Conservation (phyloP, 768 basidiomycete genomes). For the Plicaturopsis crispa region DNA sequence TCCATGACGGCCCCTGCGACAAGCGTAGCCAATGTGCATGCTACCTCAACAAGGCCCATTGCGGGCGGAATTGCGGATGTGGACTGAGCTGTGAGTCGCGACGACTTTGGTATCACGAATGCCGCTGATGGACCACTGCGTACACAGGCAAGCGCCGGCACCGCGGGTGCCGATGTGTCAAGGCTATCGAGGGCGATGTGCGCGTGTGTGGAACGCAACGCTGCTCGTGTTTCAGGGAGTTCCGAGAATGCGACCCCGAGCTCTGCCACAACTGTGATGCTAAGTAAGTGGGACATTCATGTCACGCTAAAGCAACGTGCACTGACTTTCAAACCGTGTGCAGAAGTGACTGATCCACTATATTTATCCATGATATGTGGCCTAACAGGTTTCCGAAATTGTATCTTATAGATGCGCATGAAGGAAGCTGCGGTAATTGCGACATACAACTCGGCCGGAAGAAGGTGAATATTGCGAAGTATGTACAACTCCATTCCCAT, state of each 20-base stretch:
- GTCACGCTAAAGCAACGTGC: neutral
- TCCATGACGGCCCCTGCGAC: constrained; percentile 50
- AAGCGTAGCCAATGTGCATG: constrained; percentile 38
- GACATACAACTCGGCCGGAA: constrained; percentile 35
- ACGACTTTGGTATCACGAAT: neutral
- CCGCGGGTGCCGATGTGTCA: constrained; percentile 48
- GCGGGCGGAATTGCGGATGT: constrained; percentile 51
- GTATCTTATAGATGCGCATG: constrained; percentile 18
- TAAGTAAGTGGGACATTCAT: constrained; percentile 25
- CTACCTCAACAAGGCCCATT: constrained; percentile 39
- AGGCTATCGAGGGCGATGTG: constrained; percentile 12
- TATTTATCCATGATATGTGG: neutral
- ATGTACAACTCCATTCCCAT: neutral
- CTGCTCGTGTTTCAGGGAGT: constrained; percentile 45
- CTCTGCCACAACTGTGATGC: constrained; percentile 46
- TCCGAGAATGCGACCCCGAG: constrained; percentile 65
- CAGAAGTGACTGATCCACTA: neutral
- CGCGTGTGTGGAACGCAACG: constrained; percentile 28
- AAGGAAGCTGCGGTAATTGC: constrained; percentile 36
- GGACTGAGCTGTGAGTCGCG: constrained; percentile 34
- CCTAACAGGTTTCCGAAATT: neutral
- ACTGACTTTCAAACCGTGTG: neutral
- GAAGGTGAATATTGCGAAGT: constrained; percentile 28
- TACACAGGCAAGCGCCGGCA: constrained; percentile 45
- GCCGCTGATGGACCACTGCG: neutral